Base-by-base conservation (phyloP, 139 green algal genomes). In the Astrephomene gubernaculifera region DNA sequence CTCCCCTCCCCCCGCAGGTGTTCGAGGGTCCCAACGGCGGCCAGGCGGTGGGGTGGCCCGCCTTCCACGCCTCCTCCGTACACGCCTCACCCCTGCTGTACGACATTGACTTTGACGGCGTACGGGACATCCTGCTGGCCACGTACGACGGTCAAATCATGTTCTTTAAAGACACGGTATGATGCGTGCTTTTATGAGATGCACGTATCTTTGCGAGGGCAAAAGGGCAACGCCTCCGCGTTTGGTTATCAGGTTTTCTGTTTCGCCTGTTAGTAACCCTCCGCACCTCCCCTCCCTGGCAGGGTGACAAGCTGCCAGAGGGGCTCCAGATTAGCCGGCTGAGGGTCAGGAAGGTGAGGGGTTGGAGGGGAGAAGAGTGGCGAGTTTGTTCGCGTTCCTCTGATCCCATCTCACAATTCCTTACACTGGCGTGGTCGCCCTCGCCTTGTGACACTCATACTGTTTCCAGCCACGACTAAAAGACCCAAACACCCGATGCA, bases 81-180 rank as follows among this genome's bases (percentile, higher is more conserved):
- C 97, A 99, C 90, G 91, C 95, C n/a, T 97, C 93, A 3, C 96
- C 97, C 2, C 82, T 99, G 67, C 68, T 99, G 83, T 96, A 94
- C 87, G 97, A 99, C 88, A 87, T 97, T 24, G 95, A 99, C 85
- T 87, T 88, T 24, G 96, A 99, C 79, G 96, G 97, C 31, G 85
- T 97, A 14, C 88, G 87, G 2, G 97, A 99, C 74, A 90, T 99
- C n/a, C 27, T 97, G 72, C 38, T 99, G 57, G 92, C 92, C 25
- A 98, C 94, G 1, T 99, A 98, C 87, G 93, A 98, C 88, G 97
- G 96, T 1, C 94, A 98, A n/a, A 88, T 99, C 31, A 63, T 97
- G 74, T 95, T 95, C 79, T 98, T 96, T 87, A 96, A 94, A 68
- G 97, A 98, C 84, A 97, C 87, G 70, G 94, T 95, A 82, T 43